Evolutionary conservation across 768 basidiomycete species (phyloP).

Genomic region (Zangia roseola): DNA sequence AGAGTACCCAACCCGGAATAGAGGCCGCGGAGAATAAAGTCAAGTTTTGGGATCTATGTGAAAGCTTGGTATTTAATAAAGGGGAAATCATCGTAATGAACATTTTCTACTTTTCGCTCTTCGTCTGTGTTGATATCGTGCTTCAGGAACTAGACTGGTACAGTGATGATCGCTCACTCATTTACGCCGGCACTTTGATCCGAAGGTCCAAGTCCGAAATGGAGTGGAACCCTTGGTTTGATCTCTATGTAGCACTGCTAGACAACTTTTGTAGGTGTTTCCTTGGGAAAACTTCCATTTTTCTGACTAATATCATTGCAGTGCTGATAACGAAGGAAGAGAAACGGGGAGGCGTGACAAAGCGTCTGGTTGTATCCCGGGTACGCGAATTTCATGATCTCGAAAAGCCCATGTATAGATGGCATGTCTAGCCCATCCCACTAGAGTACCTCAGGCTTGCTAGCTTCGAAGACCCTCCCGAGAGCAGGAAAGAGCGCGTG

Average conservation of each 20-base stretch:
- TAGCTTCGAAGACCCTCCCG: constrained; percentile 56
- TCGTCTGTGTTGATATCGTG: constrained; percentile 4
- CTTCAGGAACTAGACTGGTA: constrained; percentile 79
- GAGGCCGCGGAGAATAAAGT: constrained; percentile 89
- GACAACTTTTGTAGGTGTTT: constrained; percentile 70
- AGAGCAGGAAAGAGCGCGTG: constrained; percentile 59
- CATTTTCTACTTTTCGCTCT: not conserved
- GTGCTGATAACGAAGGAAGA: constrained; percentile 69
- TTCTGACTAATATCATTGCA: constrained; percentile 26
- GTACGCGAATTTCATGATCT: constrained; percentile 40
- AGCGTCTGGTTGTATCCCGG: constrained; percentile 59
- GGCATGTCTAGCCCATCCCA: constrained; percentile 62
- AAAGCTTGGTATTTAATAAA: constrained; percentile 69
- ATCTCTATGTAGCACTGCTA: constrained; percentile 62
- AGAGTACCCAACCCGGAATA: constrained; percentile 87
- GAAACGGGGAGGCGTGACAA: constrained; percentile 46
- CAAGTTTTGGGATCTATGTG: constrained; percentile 79
- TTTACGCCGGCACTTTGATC: constrained; percentile 63
- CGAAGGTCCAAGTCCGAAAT: constrained; percentile 63
- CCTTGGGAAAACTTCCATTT: not conserved
- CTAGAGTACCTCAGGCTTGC: constrained; percentile 76
- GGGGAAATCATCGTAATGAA: constrained; percentile 77
- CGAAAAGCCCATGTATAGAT: constrained; percentile 6
- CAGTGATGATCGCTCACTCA: constrained; percentile 69
- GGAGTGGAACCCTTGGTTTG: constrained; percentile 69